Conservation (phyloP, 129 eudicot genomes). For the Heracleum sosnowskyi region DNA sequence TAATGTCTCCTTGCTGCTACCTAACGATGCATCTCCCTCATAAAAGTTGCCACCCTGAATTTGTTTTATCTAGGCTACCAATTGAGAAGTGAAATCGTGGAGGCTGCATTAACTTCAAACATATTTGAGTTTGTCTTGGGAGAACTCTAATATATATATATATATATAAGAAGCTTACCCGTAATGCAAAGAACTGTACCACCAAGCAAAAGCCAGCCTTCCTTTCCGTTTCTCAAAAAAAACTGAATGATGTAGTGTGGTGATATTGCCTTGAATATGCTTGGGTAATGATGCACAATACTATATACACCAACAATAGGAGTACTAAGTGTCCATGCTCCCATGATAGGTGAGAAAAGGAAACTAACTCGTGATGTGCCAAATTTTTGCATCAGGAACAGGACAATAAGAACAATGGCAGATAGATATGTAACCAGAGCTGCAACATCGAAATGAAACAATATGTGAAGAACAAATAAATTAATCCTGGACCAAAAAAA, state of each 20-base stretch:
- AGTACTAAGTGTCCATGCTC: conserved; percentile 46
- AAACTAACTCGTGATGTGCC: conserved; percentile 70
- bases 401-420: conserved; percentile 40
- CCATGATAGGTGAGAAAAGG: conserved; percentile 73
- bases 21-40: neutral
- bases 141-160: neutral
- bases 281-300: conserved; percentile 38
- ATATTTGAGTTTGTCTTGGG: neutral
- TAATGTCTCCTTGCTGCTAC: neutral
- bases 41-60: neutral
- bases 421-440: conserved; percentile 50
- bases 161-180: conserved; percentile 35
- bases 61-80: neutral
- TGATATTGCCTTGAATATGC: conserved; percentile 57
- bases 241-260: conserved; percentile 46
- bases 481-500: neutral
- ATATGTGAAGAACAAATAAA: too few species aligned
- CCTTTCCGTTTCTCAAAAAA: conserved; percentile 40
- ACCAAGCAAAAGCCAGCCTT: conserved; percentile 58
- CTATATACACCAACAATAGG: conserved; percentile 54
- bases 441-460: conserved; percentile 19
- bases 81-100: neutral
- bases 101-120: neutral
- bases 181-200: conserved; percentile 64
- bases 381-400: conserved; percentile 52